Evolutionary conservation across 1,139 yeast species (phyloP), one percentile per base, ranked within the genome.

Genomic region (Zygosaccharomyces pseudobailii): DNA sequence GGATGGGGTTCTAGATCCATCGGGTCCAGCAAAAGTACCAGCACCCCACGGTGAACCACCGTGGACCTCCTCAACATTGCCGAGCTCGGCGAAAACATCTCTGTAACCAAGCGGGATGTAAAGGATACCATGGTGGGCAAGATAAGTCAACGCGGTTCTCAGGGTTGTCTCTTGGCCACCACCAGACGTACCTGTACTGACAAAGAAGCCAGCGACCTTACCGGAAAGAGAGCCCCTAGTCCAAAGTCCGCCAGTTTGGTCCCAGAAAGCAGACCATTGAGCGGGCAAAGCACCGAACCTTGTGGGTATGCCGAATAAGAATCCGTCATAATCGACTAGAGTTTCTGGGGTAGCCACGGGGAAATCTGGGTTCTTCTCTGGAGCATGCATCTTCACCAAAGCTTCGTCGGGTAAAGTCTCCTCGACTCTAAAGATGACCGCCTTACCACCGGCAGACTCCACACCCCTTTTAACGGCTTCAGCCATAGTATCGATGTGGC

Each of bases 21-120:
- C 87, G 37, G 74, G 71, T 53, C 79, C 84, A 35, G 88, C 85
- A 56, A 74, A 70, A 38, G 83, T 71, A 57, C 86, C 86, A 40
- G 87, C 81, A 67, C 88, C 88, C 84, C 87, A 84, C 44, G 90
- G 78, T 38, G 87, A 79, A 51, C 80, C 82, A 60, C 89, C 90
- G 62, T 82, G 88, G 45, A 79, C 74, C 69, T 80, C 85, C 31
- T 72, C 74, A 45, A 82, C 63, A 63, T 72, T 73, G 44, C 83
- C 68, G 54, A 79, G 67, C 57, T 73, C 74, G 27, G 76, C 74
- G 67, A 75, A 75, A 24, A 74, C 70, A 47, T 70, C 63, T 51
- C 71, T 74, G 66, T 79, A 80, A 50, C 86, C 86, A 51, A 81
- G 71, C 50, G 86, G 85, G 40, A 81, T 78, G 59, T 64, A 80